Evolutionary conservation across 441 rosid genomes (phyloP).

Genomic region (Geranium incanum): DNA sequence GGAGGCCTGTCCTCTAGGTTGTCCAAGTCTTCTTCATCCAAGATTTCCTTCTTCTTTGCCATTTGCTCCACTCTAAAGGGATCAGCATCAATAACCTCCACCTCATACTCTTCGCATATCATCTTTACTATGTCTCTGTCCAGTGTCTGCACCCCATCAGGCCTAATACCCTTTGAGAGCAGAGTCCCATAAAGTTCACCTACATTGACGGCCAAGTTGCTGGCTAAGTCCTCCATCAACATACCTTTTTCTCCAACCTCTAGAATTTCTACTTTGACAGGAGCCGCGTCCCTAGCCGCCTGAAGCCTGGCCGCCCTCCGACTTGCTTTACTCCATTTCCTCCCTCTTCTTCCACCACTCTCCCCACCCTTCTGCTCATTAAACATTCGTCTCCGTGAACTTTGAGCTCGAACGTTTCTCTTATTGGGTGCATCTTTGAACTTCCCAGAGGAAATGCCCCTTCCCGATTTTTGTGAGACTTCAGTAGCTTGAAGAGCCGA

Average conservation of each 20-base stretch:
- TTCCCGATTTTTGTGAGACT: constrained; percentile 71
- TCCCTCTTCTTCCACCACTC: constrained; percentile 66
- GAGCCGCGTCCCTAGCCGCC: constrained; percentile 94
- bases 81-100: constrained; percentile 76
- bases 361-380: constrained; percentile 53
- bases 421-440: constrained; percentile 61
- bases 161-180: constrained; percentile 85
- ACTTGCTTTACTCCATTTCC: constrained; percentile 97
- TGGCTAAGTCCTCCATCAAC: constrained; percentile 81
- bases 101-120: constrained; percentile 78
- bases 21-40: constrained; percentile 85
- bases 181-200: constrained; percentile 85
- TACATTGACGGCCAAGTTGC: constrained; percentile 65
- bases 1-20: constrained; percentile 89
- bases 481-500: constrained; percentile 54
- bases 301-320: constrained; percentile 84
- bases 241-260: constrained; percentile 87
- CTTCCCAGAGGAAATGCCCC: constrained; percentile 61
- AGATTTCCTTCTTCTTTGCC: constrained; percentile 76
- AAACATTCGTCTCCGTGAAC: constrained; percentile 51
- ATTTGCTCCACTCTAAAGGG: constrained; percentile 71
- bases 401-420: constrained; percentile 52
- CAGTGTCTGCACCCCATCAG: constrained; percentile 90
- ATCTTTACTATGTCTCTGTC: constrained; percentile 93
- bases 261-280: constrained; percentile 84